Base-by-base conservation (phyloP, 495 filamentous ascomycete genomes). In the Neurospora sp. region DNA sequence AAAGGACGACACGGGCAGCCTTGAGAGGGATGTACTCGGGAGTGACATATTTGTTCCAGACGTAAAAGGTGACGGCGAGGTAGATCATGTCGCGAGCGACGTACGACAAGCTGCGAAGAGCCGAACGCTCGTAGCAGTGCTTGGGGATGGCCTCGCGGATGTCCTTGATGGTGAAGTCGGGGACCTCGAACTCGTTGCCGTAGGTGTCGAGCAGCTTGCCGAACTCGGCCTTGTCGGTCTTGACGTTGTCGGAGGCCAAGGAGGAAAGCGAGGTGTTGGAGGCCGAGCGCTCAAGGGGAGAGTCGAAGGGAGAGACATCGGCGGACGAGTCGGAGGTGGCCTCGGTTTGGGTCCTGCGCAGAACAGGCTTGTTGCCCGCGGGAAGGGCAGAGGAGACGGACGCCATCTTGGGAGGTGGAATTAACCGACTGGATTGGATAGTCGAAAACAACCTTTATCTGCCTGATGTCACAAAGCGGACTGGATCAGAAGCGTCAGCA, bases 211-310 rank as follows among this genome's bases (percentile, higher is more conserved):
- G 81, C 72, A 94, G 88, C 82, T 89, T 89, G 81, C 84, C 82
- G 70, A 81, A 79, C 44, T 77, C 70, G 48, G 73, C 59, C 74
- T 79, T 82, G 53, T 53, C 71, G 69, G 40, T 5, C 59, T 72
- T 48, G 66, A 79, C 78, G 48, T 83, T 82, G n/a, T 85, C 78
- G 16, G 93, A 96, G 66, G 88, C 89, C 83, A 97, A 85, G 59
- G 95, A 98, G 39, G 95, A 97, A 69, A 97, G 87, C 3, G 95
- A 97, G 6, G 96, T 96, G 27, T 92, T 91, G 10, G 94, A 97
- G 22, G 93, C 88, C 12, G 93, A 96, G 44, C 88, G 89, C 41
- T 87, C 85, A 61, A 61, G 53, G 70, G 94, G 93, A 70, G 89
- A 91, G 76, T 90, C 88, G 53, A 86, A 79, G 7, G 91, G 91